Base-by-base conservation (phyloP, 176 grass and related monocot species). In the Thalia dealbata region DNA sequence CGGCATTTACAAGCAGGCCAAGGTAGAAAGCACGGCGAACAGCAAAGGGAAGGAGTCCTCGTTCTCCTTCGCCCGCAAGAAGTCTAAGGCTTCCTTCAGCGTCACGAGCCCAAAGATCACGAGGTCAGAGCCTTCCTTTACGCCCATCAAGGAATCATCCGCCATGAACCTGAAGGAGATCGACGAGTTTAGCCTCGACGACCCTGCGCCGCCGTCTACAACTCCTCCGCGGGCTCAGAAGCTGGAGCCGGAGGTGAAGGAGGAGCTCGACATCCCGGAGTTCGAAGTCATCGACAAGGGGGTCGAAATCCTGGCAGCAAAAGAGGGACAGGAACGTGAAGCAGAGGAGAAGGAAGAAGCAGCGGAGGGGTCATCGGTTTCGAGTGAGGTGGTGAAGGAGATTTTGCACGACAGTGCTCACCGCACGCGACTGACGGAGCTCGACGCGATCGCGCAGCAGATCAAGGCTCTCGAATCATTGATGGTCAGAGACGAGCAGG, bases 221-320 rank as follows among this genome's bases (percentile, higher is more conserved):
- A 85, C 72, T 22, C 70, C 83, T 0, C 63, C 80, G 51, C 16
- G 76, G 14, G 73, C 52, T 23, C 76, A 22, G 3, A 81, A 81
- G 65, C 21, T 25, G 0, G 80, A 79, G 42, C n/a, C 28, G 19
- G 86, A 81, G 22, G 22, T 14, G 43, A 76, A 83, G 25, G 95
- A 88, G 29, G 95, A 99, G 44, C 71, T 82, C 12, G 89, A 97
- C 41, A 55, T 99, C 58, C 90, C 83, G 9, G 95, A 93, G 2
- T 99, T 97, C 27, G 95, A 99, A 67, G 72, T 99, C 72, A 81
- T 90, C 14, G 95, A 97, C 61, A 88, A 88, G 78, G 95, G 95
- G 32, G 67, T 99, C 23, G 95, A 93, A 66, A 87, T 81, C 24
- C 79, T 75, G 82, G 83, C 86, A 69, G 87, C 75, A 21, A 75